phyloP scores from a whole-genome alignment of 2,329 filamentous ascomycete genomes.

The Nannizzia gypsea region DNA sequence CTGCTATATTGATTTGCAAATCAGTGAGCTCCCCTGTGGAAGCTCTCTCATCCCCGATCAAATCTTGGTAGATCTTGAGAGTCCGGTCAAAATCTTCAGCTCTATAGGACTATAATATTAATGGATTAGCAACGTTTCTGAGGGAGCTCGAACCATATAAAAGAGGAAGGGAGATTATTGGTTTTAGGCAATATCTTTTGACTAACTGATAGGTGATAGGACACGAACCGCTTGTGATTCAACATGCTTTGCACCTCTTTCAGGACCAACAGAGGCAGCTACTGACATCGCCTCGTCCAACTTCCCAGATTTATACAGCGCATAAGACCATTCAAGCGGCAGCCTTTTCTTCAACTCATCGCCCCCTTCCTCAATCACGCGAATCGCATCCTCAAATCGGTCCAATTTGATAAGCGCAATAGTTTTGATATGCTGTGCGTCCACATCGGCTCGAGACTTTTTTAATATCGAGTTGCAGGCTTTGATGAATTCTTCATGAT shows the following conservation, averaged over 20 bases:
- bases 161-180: background rate
- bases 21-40: constrained; percentile 45
- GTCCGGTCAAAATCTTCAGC: constrained; percentile 48
- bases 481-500: constrained; percentile 50
- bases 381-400: constrained; percentile 49
- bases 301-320: constrained; percentile 49
- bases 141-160: background rate
- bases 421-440: constrained; percentile 47
- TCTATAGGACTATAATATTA: constrained; percentile 37
- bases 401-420: constrained; percentile 53
- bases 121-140: background rate
- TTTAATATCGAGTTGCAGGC: constrained; percentile 47
- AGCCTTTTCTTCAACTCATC: constrained; percentile 44
- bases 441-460: constrained; percentile 44
- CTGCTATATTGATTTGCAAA: constrained; percentile 49
- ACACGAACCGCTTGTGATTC: constrained; percentile 48
- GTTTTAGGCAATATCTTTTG: background rate
- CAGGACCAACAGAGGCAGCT: constrained; percentile 31
- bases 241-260: constrained; percentile 46
- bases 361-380: constrained; percentile 43
- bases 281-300: constrained; percentile 44
- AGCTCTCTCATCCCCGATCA: constrained; percentile 32
- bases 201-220: background rate
- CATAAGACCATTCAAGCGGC: constrained; percentile 51
- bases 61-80: constrained; percentile 42